Evolutionary conservation across 257 asterid species (phyloP).

Genomic region (Jaltomata sinuosa): DNA sequence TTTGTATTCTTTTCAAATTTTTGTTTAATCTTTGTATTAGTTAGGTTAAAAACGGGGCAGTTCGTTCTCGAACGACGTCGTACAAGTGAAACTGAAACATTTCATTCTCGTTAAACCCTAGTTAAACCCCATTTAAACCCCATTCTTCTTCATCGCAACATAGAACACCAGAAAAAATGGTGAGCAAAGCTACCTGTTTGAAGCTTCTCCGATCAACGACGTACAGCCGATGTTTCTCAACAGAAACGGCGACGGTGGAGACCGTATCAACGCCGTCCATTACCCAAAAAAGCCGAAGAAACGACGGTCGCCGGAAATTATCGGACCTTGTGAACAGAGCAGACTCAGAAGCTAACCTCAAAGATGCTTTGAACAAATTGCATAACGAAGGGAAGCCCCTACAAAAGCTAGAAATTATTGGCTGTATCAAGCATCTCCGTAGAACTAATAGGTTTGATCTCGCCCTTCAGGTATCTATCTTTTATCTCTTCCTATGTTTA

Average conservation of each 20-base stretch:
- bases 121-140: too few relatives aligned
- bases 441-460: conserved; percentile 17
- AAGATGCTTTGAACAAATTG: conserved; percentile 33
- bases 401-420: conserved; percentile 13
- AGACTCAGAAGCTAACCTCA: conserved; percentile 12
- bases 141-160: neutral
- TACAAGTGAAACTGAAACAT: neutral
- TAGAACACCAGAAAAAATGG: neutral
- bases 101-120: neutral
- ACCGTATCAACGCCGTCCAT: conserved; percentile 6
- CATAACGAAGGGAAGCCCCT: conserved; percentile 14
- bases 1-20: neutral
- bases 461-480: conserved; percentile 46
- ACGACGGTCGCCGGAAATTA: conserved; percentile 16
- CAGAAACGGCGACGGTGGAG: neutral
- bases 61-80: neutral
- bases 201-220: neutral
- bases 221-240: neutral
- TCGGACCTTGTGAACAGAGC: conserved; percentile 10
- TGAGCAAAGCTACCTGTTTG: neutral
- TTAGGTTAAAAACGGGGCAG: too few relatives aligned
- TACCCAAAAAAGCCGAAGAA: conserved; percentile 4
- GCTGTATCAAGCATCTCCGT: conserved; percentile 33
- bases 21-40: too few relatives aligned
- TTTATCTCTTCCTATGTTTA: neutral